phyloP scores from a whole-genome alignment of 2,329 filamentous ascomycete genomes.

The Neopestalotiopsis rosae region DNA sequence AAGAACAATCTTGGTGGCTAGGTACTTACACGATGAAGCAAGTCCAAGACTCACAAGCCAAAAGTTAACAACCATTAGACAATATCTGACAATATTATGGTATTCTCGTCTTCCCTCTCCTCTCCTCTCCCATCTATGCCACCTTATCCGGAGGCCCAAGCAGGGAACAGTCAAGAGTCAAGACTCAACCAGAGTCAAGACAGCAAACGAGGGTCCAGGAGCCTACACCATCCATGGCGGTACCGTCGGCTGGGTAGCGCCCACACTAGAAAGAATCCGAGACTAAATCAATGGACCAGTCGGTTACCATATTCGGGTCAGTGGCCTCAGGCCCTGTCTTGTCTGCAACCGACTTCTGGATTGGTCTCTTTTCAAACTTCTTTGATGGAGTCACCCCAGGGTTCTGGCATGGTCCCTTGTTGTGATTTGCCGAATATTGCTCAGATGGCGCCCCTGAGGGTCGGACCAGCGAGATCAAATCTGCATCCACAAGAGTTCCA shows the following conservation, averaged over 20 bases:
- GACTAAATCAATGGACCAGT: constrained; percentile 23
- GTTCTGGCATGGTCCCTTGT: neutral
- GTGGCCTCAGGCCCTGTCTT: constrained; percentile 5
- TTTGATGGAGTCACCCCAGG: neutral
- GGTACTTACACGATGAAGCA: neutral
- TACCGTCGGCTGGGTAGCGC: constrained; percentile 39
- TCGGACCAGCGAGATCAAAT: constrained; percentile 12
- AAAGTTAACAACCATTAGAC: neutral
- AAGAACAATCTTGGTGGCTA: neutral
- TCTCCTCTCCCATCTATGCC: neutral
- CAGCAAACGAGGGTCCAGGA: neutral
- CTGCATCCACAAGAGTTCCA: constrained; percentile 8
- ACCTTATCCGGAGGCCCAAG: neutral
- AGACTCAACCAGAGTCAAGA: constrained; percentile 24
- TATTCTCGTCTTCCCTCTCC: neutral
- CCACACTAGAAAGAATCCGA: constrained; percentile 25
- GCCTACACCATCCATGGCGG: constrained; percentile 23
- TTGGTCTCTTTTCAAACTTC: neutral
- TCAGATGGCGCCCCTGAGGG: neutral
- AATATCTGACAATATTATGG: no score
- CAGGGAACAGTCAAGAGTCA: neutral
- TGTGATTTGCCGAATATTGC: constrained; percentile 8
- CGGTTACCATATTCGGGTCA: constrained; percentile 19
- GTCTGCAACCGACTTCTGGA: constrained; percentile 11
- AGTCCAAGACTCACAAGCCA: neutral